A percentile compares a stretch with the other conserved stretches of the same genome.
Conservation (phyloP, 225 moss, liverwort and hornwort species). For the Anthoceros angustus region DNA sequence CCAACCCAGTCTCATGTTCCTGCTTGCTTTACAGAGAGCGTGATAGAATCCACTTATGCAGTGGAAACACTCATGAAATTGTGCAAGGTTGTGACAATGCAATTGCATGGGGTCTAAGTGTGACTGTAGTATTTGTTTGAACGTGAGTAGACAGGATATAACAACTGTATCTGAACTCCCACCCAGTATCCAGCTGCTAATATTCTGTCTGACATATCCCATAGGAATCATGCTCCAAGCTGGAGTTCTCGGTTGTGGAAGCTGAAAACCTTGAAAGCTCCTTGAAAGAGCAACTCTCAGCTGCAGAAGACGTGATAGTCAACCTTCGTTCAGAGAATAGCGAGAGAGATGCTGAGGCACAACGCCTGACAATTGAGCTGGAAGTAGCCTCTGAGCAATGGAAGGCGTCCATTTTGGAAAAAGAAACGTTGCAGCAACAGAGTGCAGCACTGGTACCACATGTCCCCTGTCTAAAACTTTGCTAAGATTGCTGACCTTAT, state of each 20-base stretch:
- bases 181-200: no score
- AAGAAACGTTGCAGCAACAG: conserved; percentile 39
- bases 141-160: no score
- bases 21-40: no score
- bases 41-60: no score
- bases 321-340: conserved; percentile 40
- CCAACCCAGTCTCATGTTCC: no score
- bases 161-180: no score
- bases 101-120: no score
- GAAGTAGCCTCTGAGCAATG: conserved; percentile 31
- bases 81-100: no score
- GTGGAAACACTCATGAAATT: no score
- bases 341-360: conserved; percentile 14
- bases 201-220: background rate
- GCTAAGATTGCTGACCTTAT: no score
- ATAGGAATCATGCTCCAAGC: conserved; percentile 59
- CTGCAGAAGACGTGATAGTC: conserved; percentile 38
- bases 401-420: conserved; percentile 17
- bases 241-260: conserved; percentile 73
- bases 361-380: conserved; percentile 25
- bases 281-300: conserved; percentile 41
- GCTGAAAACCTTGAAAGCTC: conserved; percentile 37
- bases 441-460: conserved; percentile 22
- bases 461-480: background rate
- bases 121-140: no score